These are phyloP conservation scores for Pichia kudriavzevii DNA, from an alignment of 1,139 yeast species.

Conservation along the genomic window DNA sequence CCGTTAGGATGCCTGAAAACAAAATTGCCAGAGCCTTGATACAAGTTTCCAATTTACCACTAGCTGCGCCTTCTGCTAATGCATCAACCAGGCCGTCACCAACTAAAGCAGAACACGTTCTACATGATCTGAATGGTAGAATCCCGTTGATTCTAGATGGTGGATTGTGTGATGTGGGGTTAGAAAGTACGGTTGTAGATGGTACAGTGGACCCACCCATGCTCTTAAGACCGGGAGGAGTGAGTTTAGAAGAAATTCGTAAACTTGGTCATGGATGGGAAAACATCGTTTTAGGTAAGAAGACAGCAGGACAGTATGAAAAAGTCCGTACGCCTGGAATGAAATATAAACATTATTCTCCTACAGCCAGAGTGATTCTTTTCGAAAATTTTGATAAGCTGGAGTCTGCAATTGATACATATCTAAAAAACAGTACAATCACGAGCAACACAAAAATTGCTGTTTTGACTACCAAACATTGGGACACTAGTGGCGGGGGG, in stretches of 20 bases:
- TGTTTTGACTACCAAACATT: constrained; percentile 36
- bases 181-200: constrained; percentile 90
- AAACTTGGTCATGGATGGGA: constrained; percentile 54
- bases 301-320: constrained; percentile 57
- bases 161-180: constrained; percentile 83
- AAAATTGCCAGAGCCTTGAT: constrained; percentile 89
- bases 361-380: constrained; percentile 75
- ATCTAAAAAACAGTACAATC: constrained; percentile 20
- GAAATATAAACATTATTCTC: constrained; percentile 95
- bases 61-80: constrained; percentile 97
- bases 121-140: constrained; percentile 64
- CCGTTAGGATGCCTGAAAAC: constrained; percentile 80
- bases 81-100: constrained; percentile 95
- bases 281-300: constrained; percentile 54
- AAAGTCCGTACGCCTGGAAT: constrained; percentile 92
- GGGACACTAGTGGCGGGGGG: too few species aligned
- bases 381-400: constrained; percentile 39
- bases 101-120: constrained; percentile 79
- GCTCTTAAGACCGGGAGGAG: constrained; percentile 89
- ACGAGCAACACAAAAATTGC: constrained; percentile 40
- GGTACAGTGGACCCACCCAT: constrained; percentile 82
- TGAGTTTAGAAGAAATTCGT: constrained; percentile 67
- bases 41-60: constrained; percentile 76
- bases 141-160: constrained; percentile 90
- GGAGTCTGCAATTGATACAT: constrained; percentile 33